These are phyloP conservation scores for Zygosaccharomyces gambellarensis DNA, from an alignment of 805 yeast species.

Conservation along the genomic window DNA sequence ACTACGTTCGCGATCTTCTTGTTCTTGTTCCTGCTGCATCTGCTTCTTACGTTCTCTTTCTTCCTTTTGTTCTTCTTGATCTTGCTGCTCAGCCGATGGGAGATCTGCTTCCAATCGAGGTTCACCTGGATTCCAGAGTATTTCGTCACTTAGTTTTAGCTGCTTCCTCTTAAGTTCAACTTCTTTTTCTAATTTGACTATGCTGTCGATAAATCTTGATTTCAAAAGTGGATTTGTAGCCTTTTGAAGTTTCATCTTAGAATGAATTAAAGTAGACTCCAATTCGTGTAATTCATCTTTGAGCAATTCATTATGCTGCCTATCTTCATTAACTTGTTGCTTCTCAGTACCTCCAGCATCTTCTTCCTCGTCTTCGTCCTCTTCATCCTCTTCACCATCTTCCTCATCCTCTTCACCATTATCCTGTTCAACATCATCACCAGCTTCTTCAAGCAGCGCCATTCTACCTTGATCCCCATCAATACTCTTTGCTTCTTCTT, in stretches of 20 bases:
- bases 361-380: conserved; percentile 44
- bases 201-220: conserved; percentile 78
- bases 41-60: conserved; percentile 36
- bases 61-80: conserved; percentile 24
- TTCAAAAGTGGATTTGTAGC: conserved; percentile 81
- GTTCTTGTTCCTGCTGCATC: conserved; percentile 28
- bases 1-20: conserved; percentile 35
- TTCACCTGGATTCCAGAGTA: conserved; percentile 14
- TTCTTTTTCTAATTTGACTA: conserved; percentile 71
- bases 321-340: conserved; percentile 50
- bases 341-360: conserved; percentile 49
- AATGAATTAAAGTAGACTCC: conserved; percentile 69
- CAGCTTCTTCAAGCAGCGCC: conserved; percentile 32
- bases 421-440: conserved; percentile 35
- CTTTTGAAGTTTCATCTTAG: conserved; percentile 63
- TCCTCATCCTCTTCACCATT: conserved; percentile 42
- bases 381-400: conserved; percentile 43
- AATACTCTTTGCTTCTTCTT: conserved; percentile 27
- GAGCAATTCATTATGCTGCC: conserved; percentile 66
- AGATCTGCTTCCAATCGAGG: conserved; percentile 18
- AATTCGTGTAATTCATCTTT: conserved; percentile 83
- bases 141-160: conserved; percentile 40
- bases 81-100: conserved; percentile 20
- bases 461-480: conserved; percentile 20
- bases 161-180: conserved; percentile 74